These are phyloP conservation scores for Peziza echinospora DNA, from an alignment of 495 filamentous ascomycete species.

Conservation along the genomic window DNA sequence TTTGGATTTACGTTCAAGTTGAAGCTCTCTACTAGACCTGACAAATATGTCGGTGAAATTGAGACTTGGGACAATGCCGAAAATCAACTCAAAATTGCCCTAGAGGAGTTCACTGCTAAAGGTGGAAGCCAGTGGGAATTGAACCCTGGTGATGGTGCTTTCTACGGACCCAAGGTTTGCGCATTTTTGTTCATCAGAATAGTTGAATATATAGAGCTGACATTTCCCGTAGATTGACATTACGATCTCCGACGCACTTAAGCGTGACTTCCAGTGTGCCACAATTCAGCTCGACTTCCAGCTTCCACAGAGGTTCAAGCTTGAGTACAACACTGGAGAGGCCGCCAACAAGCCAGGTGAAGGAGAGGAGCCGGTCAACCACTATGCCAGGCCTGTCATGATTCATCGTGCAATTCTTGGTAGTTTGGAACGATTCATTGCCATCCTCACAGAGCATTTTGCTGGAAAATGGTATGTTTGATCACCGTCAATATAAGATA, in stretches of 20 bases:
- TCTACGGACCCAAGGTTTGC: slow-evolving; percentile 56
- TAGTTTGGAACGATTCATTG: slow-evolving; percentile 84
- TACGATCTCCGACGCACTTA: slow-evolving; percentile 59
- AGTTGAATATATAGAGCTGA: neutral
- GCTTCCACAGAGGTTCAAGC: slow-evolving; percentile 60
- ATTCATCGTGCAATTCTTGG: slow-evolving; percentile 92
- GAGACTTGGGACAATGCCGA: slow-evolving; percentile 80
- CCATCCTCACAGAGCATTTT: slow-evolving; percentile 85
- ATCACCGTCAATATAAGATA: too few relatives aligned
- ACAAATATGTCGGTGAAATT: slow-evolving; percentile 63
- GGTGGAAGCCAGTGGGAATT: slow-evolving; percentile 60
- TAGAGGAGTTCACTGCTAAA: slow-evolving; percentile 46
- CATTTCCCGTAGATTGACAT: slow-evolving; percentile 54
- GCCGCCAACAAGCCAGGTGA: slow-evolving; percentile 17
- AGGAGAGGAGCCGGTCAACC: slow-evolving; percentile 25
- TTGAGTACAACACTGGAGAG: slow-evolving; percentile 63
- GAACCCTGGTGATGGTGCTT: slow-evolving; percentile 85
- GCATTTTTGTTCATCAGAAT: neutral
- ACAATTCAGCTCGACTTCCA: slow-evolving; percentile 97
- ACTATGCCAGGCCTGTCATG: slow-evolving; percentile 83
- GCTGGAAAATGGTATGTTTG: slow-evolving; percentile 56
- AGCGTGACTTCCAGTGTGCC: slow-evolving; percentile 68
- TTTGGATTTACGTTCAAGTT: slow-evolving; percentile 92
- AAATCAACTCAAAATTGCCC: slow-evolving; percentile 46
- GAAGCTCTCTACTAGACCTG: slow-evolving; percentile 76